phyloP scores from a whole-genome alignment of 345 rosid species.

The Citrus trifoliata region DNA sequence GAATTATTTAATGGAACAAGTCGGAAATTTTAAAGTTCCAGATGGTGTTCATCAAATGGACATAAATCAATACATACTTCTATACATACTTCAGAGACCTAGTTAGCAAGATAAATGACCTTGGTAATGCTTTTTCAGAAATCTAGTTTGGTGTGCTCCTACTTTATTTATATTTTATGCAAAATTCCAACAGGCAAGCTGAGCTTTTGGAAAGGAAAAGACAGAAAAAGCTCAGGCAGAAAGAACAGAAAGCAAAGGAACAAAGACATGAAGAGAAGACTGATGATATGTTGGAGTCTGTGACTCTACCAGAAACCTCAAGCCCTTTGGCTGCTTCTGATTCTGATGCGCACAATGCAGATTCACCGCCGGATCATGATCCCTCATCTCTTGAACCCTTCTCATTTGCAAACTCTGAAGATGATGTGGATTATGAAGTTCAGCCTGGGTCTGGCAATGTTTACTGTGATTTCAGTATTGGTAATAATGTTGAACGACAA shows the following conservation, averaged over 20 bases:
- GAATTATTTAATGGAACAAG: neutral
- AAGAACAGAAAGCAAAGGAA: conserved; percentile 78
- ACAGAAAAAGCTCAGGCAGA: conserved; percentile 82
- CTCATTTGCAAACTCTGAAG: conserved; percentile 28
- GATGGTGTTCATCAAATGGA: neutral
- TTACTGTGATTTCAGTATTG: conserved; percentile 28
- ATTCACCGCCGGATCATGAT: conserved; percentile 28
- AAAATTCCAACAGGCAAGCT: conserved; percentile 51
- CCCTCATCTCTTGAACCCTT: conserved; percentile 35
- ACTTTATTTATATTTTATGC: conserved; percentile 2
- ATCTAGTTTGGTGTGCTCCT: conserved; percentile 6
- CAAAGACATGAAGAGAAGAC: conserved; percentile 40
- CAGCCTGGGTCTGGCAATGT: conserved; percentile 36
- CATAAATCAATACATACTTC: neutral
- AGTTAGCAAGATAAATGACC: neutral
- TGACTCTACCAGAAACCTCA: conserved; percentile 42
- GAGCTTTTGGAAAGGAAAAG: conserved; percentile 79
- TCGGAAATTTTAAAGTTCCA: neutral
- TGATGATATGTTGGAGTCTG: conserved; percentile 44
- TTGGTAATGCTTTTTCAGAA: neutral
- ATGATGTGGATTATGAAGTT: conserved; percentile 42
- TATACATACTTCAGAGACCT: neutral
- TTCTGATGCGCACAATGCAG: conserved; percentile 40
- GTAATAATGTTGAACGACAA: conserved; percentile 34
- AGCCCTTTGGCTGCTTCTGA: conserved; percentile 36